phyloP scores from a whole-genome alignment of 345 rosid species.

The Moringa oleifera region DNA sequence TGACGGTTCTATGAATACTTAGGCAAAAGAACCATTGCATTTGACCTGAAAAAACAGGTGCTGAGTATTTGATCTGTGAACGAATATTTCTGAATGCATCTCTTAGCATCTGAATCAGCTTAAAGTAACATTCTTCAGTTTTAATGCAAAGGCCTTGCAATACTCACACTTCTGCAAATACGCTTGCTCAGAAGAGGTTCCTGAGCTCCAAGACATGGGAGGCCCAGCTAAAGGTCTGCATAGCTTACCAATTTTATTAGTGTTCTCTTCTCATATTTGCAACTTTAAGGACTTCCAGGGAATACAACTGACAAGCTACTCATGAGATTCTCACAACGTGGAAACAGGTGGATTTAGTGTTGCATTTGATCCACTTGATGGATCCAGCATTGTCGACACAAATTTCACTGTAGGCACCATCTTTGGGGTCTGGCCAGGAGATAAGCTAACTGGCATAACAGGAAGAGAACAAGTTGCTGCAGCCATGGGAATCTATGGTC shows the following conservation, averaged over 20 bases:
- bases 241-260: background rate
- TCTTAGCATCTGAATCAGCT: background rate
- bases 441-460: slow-evolving; percentile 71
- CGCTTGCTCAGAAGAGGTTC: slow-evolving; percentile 96
- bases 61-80: too few species aligned
- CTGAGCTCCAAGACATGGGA: slow-evolving; percentile 97
- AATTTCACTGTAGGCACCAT: slow-evolving; percentile 92
- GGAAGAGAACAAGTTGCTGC: slow-evolving; percentile 94
- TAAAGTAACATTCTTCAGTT: slow-evolving; percentile 1
- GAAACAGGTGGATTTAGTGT: slow-evolving; percentile 81
- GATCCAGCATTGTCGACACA: slow-evolving; percentile 82
- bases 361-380: slow-evolving; percentile 90
- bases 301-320: slow-evolving; percentile 3
- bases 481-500: slow-evolving; percentile 96
- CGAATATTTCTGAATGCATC: too few species aligned
- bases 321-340: slow-evolving; percentile 1
- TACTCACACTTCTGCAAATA: slow-evolving; percentile 92
- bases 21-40: too few species aligned
- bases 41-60: too few species aligned
- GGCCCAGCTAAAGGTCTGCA: slow-evolving; percentile 84
- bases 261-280: background rate
- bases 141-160: slow-evolving; percentile 56
- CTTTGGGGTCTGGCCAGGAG: slow-evolving; percentile 99
- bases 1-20: too few species aligned
- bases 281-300: background rate